Evolutionary conservation across 768 basidiomycete species (phyloP), one percentile per base, ranked within the genome.

Genomic region (Mrakia blollopis): DNA sequence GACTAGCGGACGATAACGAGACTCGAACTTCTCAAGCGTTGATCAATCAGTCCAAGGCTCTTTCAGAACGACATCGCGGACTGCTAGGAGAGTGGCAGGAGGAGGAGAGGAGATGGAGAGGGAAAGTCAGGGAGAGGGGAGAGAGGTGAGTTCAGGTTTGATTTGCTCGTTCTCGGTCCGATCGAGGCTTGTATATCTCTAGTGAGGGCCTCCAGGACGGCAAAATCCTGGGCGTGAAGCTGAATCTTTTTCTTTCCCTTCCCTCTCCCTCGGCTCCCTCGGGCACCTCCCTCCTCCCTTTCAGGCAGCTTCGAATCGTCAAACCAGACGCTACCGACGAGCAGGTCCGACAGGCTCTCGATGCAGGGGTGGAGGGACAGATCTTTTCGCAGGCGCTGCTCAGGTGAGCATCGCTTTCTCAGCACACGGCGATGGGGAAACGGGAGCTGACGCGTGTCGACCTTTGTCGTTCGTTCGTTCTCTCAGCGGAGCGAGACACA

Each of bases 261-360:
- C 47, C 18, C 13, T 14, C 47, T 50, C 47, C 14, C 47, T 50
- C 47, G 47, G 47, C 47, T 50, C 65, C 39, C 37, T n/a, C 25
- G 35, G 18, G n/a, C n/a, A n/a, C n/a, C n/a, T n/a, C n/a, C n/a
- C n/a, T n/a, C n/a, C 37, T 68, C 65, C 21, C 13, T 39, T 8
- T 65, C 65, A 68, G 65, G 37, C 65, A 68, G n/a, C 65, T 68
- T 23, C 65, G 65, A 8, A 68, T 68, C 65, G 65, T 68, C 65
- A 68, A 68, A 10, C 65, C 65, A 1, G 65, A 68, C 23, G 65
- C 65, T 1, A 68, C 39, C 21, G 65, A 68, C 35, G 65, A 68
- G 25, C 39, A 68, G 13, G 65, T 68, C 5, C 2, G 35, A 41
- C 65, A 68, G 21, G 65, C 65, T 21, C 65, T 68, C 37, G 65